phyloP scores from a whole-genome alignment of 345 rosid genomes.

The Boechera retrofracta region DNA sequence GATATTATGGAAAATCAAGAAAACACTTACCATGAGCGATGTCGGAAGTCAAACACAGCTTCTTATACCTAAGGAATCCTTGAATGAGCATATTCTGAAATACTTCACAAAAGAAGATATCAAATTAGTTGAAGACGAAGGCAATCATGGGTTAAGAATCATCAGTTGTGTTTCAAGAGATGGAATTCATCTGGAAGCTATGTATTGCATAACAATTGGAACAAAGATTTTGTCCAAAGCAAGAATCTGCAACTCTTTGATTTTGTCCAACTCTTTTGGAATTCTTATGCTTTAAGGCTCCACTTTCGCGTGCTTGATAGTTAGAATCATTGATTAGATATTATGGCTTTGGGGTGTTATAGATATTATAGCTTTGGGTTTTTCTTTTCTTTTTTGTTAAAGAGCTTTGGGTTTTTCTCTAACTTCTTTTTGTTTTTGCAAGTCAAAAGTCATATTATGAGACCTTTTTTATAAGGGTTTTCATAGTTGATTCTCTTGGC shows the following conservation, averaged over 20 bases:
- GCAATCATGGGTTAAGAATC: not conserved
- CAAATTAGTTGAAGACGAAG: not conserved
- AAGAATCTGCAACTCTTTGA: not conserved
- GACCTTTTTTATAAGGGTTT: too few species aligned
- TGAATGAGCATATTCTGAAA: not conserved
- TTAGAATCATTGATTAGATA: not conserved
- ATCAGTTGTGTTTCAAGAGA: not conserved
- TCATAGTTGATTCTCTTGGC: not conserved
- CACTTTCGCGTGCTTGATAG: not conserved
- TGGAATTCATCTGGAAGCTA: slow-evolving; percentile 2
- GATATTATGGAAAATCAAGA: slow-evolving; percentile 1
- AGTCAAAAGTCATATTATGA: too few species aligned
- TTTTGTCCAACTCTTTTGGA: not conserved
- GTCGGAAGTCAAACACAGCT: not conserved
- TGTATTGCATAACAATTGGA: not conserved
- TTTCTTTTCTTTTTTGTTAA: too few species aligned
- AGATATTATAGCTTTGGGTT: too few species aligned
- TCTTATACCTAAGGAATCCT: not conserved
- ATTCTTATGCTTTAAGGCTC: slow-evolving; percentile 5
- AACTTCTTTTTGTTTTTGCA: too few species aligned
- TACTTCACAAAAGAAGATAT: not conserved
- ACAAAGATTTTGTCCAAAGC: not conserved
- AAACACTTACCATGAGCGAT: not conserved
- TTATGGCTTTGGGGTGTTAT: not conserved
- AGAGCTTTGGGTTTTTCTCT: too few species aligned